A percentile compares a stretch with the other conserved stretches of the same genome.
Conservation (phyloP, 2,329 filamentous ascomycete genomes). For the Apiospora koreana region DNA sequence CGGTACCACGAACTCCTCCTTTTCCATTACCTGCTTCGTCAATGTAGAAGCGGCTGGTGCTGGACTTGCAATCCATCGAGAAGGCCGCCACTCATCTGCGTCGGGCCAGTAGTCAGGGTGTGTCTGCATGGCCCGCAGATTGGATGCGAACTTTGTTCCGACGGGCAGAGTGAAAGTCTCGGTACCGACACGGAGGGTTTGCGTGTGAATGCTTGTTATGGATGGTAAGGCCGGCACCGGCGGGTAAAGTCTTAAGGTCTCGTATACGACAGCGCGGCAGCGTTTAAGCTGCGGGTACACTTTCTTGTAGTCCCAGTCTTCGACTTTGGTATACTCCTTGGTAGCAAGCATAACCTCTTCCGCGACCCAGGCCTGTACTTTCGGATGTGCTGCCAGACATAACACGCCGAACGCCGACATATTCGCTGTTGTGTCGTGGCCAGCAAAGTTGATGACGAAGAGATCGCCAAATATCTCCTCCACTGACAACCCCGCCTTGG, state of each 20-base stretch:
- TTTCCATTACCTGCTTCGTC: too few species aligned
- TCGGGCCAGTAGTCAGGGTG: not conserved
- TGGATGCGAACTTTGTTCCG: slow-evolving; percentile 52
- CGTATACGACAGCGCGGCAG: not conserved
- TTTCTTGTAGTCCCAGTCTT: not conserved
- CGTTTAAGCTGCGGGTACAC: not conserved
- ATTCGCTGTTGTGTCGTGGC: slow-evolving; percentile 52
- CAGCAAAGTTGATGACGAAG: slow-evolving; percentile 50
- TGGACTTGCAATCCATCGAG: not conserved
- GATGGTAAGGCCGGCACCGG: not conserved
- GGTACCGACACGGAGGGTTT: too few species aligned
- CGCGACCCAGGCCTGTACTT: slow-evolving; percentile 46
- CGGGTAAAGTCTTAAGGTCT: not conserved
- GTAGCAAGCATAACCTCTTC: slow-evolving; percentile 36
- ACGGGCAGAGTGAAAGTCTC: slow-evolving; percentile 34
- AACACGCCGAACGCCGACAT: slow-evolving; percentile 42
- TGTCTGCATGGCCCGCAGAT: slow-evolving; percentile 31
- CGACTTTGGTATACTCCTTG: not conserved
- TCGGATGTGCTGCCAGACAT: slow-evolving; percentile 41
- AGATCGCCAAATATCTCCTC: slow-evolving; percentile 50
- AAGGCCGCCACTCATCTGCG: not conserved
- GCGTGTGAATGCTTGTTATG: slow-evolving; percentile 33
- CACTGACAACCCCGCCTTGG: slow-evolving; percentile 32
- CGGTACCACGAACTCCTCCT: too few species aligned
- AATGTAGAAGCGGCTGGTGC: not conserved